Conservation (phyloP, 352 stramenopile genomes). For the Pythium aristosporum region DNA sequence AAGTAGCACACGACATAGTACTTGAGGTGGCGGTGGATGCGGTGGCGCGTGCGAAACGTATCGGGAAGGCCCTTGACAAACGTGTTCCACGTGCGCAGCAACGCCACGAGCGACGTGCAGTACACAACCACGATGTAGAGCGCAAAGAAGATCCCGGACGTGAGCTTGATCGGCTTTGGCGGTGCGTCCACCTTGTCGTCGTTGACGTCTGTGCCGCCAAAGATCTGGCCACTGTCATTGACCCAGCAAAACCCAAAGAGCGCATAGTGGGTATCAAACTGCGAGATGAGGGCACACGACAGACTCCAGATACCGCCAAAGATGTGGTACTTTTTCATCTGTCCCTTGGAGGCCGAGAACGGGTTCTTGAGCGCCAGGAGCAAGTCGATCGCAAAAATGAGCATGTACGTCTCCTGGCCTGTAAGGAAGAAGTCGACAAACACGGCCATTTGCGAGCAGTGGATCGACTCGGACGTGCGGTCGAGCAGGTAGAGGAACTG, state of each 20-base stretch:
- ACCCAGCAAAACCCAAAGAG: constrained; percentile 85
- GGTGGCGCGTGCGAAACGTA: constrained; percentile 72
- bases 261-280: constrained; percentile 73
- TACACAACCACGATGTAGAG: constrained; percentile 84
- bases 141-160: constrained; percentile 74
- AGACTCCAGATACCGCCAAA: constrained; percentile 69
- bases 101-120: constrained; percentile 70
- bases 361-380: constrained; percentile 82
- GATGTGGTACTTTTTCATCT: constrained; percentile 83
- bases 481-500: constrained; percentile 78
- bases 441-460: constrained; percentile 62
- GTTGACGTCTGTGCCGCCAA: constrained; percentile 21
- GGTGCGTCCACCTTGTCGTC: constrained; percentile 28
- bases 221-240: constrained; percentile 48
- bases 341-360: constrained; percentile 77
- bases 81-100: constrained; percentile 78
- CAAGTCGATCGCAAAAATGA: constrained; percentile 87
- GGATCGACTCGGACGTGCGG: constrained; percentile 36
- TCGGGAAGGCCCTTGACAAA: constrained; percentile 73
- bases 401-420: constrained; percentile 85
- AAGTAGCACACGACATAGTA: constrained; percentile 89
- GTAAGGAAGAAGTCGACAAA: constrained; percentile 83
- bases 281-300: constrained; percentile 63
- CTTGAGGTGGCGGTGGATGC: constrained; percentile 80
- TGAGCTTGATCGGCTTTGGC: constrained; percentile 26